Conservation (phyloP, 169 alveolate genomes). For the Prorocentrum cordatum region DNA sequence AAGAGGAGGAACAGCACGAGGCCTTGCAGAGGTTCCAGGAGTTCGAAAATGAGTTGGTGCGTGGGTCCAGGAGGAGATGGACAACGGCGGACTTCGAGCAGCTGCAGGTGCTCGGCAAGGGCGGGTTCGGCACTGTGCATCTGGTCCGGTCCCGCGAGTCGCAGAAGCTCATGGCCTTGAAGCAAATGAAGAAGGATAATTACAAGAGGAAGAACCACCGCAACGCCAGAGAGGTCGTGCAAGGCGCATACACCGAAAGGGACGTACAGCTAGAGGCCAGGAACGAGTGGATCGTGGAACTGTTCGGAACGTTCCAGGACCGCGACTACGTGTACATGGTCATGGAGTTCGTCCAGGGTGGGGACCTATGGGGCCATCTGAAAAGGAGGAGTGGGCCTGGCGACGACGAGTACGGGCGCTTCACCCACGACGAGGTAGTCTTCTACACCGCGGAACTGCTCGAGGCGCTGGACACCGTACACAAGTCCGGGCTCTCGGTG, state of each 20-base stretch:
- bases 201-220: slow-evolving; percentile 19
- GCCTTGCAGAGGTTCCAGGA: too few species aligned
- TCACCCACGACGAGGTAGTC: neutral
- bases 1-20: too few species aligned
- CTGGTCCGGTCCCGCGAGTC: slow-evolving; percentile 1
- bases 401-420: too few species aligned
- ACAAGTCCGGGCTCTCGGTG: slow-evolving; percentile 20
- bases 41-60: too few species aligned
- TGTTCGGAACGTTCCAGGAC: slow-evolving; percentile 55
- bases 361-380: slow-evolving; percentile 40
- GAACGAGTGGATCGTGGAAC: slow-evolving; percentile 22
- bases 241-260: neutral
- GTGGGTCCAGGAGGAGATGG: too few species aligned
- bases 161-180: slow-evolving; percentile 34
- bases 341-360: slow-evolving; percentile 68
- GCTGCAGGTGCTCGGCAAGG: slow-evolving; percentile 39
- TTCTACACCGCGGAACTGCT: slow-evolving; percentile 56
- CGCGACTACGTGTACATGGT: slow-evolving; percentile 29
- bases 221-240: neutral
- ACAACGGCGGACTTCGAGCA: slow-evolving; percentile 49
- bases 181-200: slow-evolving; percentile 43
- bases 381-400: slow-evolving; percentile 1
- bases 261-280: slow-evolving; percentile 11
- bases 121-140: slow-evolving; percentile 41
- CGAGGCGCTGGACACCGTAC: slow-evolving; percentile 26